Evolutionary conservation across 805 yeast species (phyloP).

Genomic region (Wickerhamomyces canadensis): DNA sequence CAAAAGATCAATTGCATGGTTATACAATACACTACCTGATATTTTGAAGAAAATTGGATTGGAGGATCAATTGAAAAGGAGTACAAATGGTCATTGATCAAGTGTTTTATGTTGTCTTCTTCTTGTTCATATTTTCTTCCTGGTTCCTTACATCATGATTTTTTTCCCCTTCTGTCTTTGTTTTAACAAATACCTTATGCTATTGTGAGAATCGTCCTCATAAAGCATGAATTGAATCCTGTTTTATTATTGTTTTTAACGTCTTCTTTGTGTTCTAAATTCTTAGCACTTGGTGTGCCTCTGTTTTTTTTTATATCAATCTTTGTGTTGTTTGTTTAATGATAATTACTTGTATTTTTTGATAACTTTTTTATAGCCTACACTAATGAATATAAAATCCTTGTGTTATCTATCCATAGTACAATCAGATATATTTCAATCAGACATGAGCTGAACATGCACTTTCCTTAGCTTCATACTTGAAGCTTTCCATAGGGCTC

Average conservation of each 20-base stretch:
- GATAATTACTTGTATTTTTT: no score
- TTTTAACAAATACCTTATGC: constrained; percentile 11
- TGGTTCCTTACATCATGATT: constrained; percentile 8
- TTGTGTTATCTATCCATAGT: not conserved
- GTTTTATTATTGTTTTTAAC: no score
- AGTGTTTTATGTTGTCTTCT: not conserved
- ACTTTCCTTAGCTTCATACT: constrained; percentile 13
- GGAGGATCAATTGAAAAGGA: constrained; percentile 24
- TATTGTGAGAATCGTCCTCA: no score
- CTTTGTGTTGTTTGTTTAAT: no score
- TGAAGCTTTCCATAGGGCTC: constrained; percentile 46
- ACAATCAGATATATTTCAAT: no score
- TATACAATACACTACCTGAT: constrained; percentile 30
- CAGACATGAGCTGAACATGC: no score
- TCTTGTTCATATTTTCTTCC: constrained; percentile 2
- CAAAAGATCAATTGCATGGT: constrained; percentile 31
- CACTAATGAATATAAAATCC: not conserved
- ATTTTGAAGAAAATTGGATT: constrained; percentile 24
- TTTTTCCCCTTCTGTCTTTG: not conserved
- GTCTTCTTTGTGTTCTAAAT: constrained; percentile 26
- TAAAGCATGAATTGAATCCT: no score
- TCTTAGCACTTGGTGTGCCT: not conserved
- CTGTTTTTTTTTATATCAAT: not conserved
- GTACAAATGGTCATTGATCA: not conserved
- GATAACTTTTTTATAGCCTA: no score